These are phyloP conservation scores for Paraleonurus japonicus DNA, from an alignment of 257 asterid species.

Conservation along the genomic window DNA sequence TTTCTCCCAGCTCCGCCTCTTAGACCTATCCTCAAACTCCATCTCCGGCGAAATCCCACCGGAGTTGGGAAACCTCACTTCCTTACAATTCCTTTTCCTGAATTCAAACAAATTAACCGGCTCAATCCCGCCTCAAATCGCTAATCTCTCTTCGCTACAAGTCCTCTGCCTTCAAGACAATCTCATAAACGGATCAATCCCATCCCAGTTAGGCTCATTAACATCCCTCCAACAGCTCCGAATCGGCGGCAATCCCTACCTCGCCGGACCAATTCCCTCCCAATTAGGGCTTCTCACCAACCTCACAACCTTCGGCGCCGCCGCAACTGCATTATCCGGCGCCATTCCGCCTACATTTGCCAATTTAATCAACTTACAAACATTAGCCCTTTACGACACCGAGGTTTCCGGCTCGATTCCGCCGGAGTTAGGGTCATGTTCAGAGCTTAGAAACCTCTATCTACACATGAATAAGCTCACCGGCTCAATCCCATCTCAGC, in stretches of 20 bases:
- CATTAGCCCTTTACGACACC: slow-evolving; percentile 70
- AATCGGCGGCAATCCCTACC: slow-evolving; percentile 72
- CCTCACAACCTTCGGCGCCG: slow-evolving; percentile 81
- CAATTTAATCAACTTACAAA: slow-evolving; percentile 65
- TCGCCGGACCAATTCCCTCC: slow-evolving; percentile 71
- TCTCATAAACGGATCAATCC: slow-evolving; percentile 71
- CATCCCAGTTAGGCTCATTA: slow-evolving; percentile 63
- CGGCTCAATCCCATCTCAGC: slow-evolving; percentile 64
- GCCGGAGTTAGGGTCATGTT: slow-evolving; percentile 60
- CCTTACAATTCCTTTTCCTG: slow-evolving; percentile 73
- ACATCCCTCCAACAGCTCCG: slow-evolving; percentile 77
- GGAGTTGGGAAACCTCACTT: slow-evolving; percentile 52
- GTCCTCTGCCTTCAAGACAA: slow-evolving; percentile 84
- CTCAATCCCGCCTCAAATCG: slow-evolving; percentile 57
- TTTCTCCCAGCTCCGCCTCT: slow-evolving; percentile 55
- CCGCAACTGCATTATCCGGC: slow-evolving; percentile 82
- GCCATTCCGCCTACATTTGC: slow-evolving; percentile 77
- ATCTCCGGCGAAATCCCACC: slow-evolving; percentile 64
- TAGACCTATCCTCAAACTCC: slow-evolving; percentile 75
- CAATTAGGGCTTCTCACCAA: slow-evolving; percentile 68
- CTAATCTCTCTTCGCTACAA: slow-evolving; percentile 69
- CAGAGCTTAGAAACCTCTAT: slow-evolving; percentile 67
- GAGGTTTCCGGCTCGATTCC: slow-evolving; percentile 81
- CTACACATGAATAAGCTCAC: slow-evolving; percentile 81
- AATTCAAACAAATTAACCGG: slow-evolving; percentile 69